Evolutionary conservation across 108 stramenopile species (phyloP).

Genomic region (Discostella stelligeroides): DNA sequence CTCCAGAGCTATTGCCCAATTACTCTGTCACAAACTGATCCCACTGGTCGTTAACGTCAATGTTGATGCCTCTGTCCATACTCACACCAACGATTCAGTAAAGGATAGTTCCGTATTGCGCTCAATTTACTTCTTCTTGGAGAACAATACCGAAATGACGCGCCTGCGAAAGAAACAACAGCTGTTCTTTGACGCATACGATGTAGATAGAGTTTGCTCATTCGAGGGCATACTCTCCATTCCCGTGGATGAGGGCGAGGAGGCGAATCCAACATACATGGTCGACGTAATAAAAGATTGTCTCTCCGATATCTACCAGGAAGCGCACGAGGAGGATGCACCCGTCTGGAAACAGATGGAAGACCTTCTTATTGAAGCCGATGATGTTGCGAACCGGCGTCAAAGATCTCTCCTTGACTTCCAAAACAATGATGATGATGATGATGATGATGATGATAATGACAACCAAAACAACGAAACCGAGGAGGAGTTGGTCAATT

Average conservation of each 20-base stretch:
- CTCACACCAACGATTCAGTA: background rate
- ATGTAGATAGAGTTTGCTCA: conserved; percentile 71
- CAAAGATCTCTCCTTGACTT: conserved; percentile 14
- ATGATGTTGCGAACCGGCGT: background rate
- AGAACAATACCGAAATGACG: conserved; percentile 79
- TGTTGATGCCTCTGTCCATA: background rate
- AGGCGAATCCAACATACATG: conserved; percentile 72
- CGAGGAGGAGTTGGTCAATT: conserved; percentile 46
- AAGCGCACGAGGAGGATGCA: conserved; percentile 70
- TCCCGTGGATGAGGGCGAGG: conserved; percentile 80
- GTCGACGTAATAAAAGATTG: conserved; percentile 74
- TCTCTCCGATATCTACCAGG: conserved; percentile 68
- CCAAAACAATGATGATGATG: conserved; percentile 18
- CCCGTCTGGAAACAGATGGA: conserved; percentile 81
- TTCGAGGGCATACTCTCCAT: conserved; percentile 71
- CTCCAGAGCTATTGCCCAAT: conserved; percentile 82
- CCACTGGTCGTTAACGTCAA: conserved; percentile 63
- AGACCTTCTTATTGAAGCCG: conserved; percentile 41
- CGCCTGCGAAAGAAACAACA: conserved; percentile 73
- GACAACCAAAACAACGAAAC: background rate
- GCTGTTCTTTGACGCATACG: conserved; percentile 71
- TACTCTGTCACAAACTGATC: conserved; percentile 69
- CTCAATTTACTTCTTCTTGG: conserved; percentile 68
- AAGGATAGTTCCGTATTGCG: conserved; percentile 44
- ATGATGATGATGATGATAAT: conserved; percentile 21